Evolutionary conservation across 495 filamentous ascomycete species (phyloP).

Genomic region (Annulohypoxylon bovei): DNA sequence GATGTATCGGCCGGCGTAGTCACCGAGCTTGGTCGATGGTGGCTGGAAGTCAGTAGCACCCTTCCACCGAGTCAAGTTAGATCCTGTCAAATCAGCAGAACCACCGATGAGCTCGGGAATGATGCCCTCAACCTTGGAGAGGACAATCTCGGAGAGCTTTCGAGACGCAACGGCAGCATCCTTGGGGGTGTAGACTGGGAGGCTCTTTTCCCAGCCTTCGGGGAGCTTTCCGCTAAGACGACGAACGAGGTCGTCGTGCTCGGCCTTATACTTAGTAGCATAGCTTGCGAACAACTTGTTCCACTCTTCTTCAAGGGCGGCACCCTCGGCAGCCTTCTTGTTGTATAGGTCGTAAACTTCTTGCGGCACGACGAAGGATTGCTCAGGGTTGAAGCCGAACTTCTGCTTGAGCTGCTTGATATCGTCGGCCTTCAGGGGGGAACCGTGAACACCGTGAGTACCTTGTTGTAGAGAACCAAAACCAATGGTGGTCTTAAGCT

Average conservation of each 20-base stretch:
- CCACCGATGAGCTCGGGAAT: conserved; percentile 94
- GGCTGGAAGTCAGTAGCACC: conserved; percentile 97
- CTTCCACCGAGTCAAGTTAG: conserved; percentile 99
- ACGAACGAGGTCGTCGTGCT: conserved; percentile 81
- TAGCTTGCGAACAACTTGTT: conserved; percentile 93
- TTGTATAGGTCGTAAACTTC: conserved; percentile 92
- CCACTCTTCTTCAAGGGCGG: conserved; percentile 94
- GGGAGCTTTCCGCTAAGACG: conserved; percentile 86
- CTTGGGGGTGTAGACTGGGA: conserved; percentile 89
- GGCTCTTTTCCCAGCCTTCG: conserved; percentile 94
- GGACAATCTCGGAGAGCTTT: conserved; percentile 93
- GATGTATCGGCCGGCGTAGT: conserved; percentile 91
- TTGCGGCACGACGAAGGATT: conserved; percentile 94
- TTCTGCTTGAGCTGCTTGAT: conserved; percentile 87
- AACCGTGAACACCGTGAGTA: conserved; percentile 94
- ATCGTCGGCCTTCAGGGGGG: conserved; percentile 93
- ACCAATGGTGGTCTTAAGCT: conserved; percentile 97
- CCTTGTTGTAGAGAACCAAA: conserved; percentile 94
- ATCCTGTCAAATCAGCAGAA: conserved; percentile 97
- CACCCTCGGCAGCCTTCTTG: conserved; percentile 83
- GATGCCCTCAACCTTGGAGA: conserved; percentile 84
- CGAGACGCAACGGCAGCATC: conserved; percentile 89
- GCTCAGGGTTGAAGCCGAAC: conserved; percentile 95
- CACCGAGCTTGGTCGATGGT: conserved; percentile 80
- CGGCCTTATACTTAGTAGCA: conserved; percentile 74